These are phyloP conservation scores for Aspergillus persii DNA, from an alignment of 2,329 filamentous ascomycete species.

Conservation along the genomic window DNA sequence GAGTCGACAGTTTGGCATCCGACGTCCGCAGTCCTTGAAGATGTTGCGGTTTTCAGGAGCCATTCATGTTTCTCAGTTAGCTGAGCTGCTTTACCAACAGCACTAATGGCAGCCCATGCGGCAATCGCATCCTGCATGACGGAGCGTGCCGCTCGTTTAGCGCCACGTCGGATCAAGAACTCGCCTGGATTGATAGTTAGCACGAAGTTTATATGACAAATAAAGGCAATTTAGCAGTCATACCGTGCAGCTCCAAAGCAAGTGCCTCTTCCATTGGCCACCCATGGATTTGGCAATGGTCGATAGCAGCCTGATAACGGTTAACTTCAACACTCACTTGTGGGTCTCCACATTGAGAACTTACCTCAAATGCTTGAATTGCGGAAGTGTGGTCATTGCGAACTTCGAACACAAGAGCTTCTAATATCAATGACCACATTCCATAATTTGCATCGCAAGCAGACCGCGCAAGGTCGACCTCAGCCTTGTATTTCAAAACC, in stretches of 20 bases:
- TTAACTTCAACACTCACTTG: background rate
- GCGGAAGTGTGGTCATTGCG: conserved; percentile 45
- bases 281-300: conserved; percentile 58
- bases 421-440: conserved; percentile 56
- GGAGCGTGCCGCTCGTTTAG: conserved; percentile 57
- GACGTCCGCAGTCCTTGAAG: conserved; percentile 52
- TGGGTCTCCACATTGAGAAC: conserved; percentile 1
- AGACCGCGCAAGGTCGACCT: conserved; percentile 52
- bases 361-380: conserved; percentile 41
- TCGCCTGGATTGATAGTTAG: conserved; percentile 36
- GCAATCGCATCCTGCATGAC: conserved; percentile 58
- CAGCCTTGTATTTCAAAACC: conserved; percentile 49
- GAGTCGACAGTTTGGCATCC: conserved; percentile 57
- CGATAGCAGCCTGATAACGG: conserved; percentile 53
- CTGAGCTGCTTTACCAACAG: conserved; percentile 58
- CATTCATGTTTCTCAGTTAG: conserved; percentile 59
- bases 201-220: conserved; percentile 1
- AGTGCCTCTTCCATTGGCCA: conserved; percentile 61
- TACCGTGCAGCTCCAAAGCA: conserved; percentile 59
- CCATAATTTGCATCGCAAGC: conserved; percentile 61
- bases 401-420: conserved; percentile 55
- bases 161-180: conserved; percentile 56
- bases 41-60: conserved; percentile 56
- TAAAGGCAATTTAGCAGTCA: conserved; percentile 4
- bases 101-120: conserved; percentile 58